phyloP scores from a whole-genome alignment of 768 basidiomycete genomes.

The Phanerochaete carnosa region DNA sequence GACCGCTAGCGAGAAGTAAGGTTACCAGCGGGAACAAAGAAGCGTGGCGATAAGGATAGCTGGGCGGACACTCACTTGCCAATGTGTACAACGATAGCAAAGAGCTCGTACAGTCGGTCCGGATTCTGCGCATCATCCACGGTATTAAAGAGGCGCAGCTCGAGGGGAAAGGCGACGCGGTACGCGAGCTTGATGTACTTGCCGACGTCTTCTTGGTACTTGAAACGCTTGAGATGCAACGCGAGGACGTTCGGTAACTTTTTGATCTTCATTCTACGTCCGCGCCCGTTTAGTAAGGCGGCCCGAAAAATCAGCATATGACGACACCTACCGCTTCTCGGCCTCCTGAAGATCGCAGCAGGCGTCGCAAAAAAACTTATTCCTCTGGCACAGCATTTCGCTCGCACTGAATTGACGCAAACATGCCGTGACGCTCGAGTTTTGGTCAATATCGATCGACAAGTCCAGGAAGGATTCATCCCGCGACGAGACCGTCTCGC shows the following conservation, averaged over 20 bases:
- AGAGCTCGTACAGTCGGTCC: constrained; percentile 90
- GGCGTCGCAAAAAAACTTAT: constrained; percentile 98
- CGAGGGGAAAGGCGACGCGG: constrained; percentile 93
- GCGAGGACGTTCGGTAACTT: constrained; percentile 92
- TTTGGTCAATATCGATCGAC: constrained; percentile 99
- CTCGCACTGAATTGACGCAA: constrained; percentile 95
- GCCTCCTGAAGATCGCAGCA: constrained; percentile 98
- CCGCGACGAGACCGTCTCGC: constrained; percentile 89
- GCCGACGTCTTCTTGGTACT: constrained; percentile 90
- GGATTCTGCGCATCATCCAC: constrained; percentile 90
- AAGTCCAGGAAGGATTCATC: constrained; percentile 97
- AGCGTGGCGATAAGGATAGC: constrained; percentile 12
- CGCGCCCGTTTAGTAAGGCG: not conserved
- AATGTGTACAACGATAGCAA: constrained; percentile 98
- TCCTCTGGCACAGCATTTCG: constrained; percentile 97
- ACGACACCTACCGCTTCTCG: constrained; percentile 77
- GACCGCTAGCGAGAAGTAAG: constrained; percentile 59
- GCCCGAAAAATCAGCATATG: not conserved
- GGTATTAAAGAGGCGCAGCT: constrained; percentile 95
- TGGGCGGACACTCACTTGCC: constrained; percentile 70
- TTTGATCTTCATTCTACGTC: constrained; percentile 94
- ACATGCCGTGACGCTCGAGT: constrained; percentile 94
- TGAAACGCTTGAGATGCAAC: constrained; percentile 96
- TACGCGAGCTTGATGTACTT: constrained; percentile 95
- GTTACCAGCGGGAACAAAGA: not conserved